phyloP scores from a whole-genome alignment of 768 basidiomycete genomes.

The Scleroderma bovista region DNA sequence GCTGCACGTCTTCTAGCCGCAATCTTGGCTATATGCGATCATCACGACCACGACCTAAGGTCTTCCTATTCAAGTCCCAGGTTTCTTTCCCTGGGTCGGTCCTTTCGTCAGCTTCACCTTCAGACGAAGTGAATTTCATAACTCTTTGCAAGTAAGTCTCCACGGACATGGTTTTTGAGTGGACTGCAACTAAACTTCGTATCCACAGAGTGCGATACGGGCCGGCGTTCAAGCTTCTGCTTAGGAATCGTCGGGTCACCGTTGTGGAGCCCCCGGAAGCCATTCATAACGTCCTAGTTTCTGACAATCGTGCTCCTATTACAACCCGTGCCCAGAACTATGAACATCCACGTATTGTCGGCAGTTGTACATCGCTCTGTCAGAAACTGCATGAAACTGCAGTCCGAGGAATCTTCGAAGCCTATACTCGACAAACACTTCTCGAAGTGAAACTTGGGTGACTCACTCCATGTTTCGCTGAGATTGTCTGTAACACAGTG shows the following conservation, averaged over 20 bases:
- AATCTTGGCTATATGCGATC: neutral
- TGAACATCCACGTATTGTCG: slow-evolving; percentile 10
- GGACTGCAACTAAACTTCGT: neutral
- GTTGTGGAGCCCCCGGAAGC: slow-evolving; percentile 13
- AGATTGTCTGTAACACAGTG: slow-evolving; percentile 8
- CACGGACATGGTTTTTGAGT: no score
- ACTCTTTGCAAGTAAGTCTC: slow-evolving; percentile 14
- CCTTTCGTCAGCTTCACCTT: slow-evolving; percentile 10
- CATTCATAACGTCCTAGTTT: slow-evolving; percentile 9
- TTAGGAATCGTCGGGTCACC: slow-evolving; percentile 10
- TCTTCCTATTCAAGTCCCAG: slow-evolving; percentile 2
- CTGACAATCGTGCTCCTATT: slow-evolving; percentile 6
- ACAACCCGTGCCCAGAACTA: slow-evolving; percentile 9
- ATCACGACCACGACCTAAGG: neutral
- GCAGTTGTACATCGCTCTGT: slow-evolving; percentile 7
- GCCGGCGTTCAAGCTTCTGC: slow-evolving; percentile 9
- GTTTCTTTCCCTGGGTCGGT: slow-evolving; percentile 11
- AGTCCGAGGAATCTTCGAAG: slow-evolving; percentile 14
- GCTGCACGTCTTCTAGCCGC: neutral
- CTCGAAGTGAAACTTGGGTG: slow-evolving; percentile 9
- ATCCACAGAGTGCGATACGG: slow-evolving; percentile 9
- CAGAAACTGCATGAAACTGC: slow-evolving; percentile 10
- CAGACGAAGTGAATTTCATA: slow-evolving; percentile 13
- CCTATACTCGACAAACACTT: slow-evolving; percentile 18
- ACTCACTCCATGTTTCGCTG: slow-evolving; percentile 11